Conservation (phyloP, 768 basidiomycete species). For the Sarcomyxa edulis region DNA sequence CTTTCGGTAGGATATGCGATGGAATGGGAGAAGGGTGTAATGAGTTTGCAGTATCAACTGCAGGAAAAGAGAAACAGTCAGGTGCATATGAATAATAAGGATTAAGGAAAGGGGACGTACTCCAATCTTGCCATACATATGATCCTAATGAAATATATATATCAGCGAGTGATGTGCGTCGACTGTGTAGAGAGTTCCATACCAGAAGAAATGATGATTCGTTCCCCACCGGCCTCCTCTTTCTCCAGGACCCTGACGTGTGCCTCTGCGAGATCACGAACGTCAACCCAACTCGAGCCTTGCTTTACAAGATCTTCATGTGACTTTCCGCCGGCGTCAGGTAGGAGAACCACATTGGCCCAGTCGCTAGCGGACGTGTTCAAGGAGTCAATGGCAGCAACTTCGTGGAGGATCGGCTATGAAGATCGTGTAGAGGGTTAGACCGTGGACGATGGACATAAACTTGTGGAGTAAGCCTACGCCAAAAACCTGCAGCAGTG, state of each 20-base stretch:
- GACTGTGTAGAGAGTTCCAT: background rate
- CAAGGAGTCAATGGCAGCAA: slow-evolving; percentile 22
- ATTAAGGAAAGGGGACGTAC: slow-evolving; percentile 9
- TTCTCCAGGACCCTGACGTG: slow-evolving; percentile 46
- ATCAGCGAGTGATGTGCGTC: background rate
- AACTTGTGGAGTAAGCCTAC: slow-evolving; percentile 10
- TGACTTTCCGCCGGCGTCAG: slow-evolving; percentile 6
- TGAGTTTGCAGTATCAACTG: slow-evolving; percentile 10
- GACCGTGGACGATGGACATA: background rate
- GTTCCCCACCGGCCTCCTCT: slow-evolving; percentile 43
- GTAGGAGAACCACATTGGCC: slow-evolving; percentile 22
- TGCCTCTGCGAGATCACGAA: slow-evolving; percentile 45
- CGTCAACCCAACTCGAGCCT: slow-evolving; percentile 33
- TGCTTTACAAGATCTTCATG: no score
- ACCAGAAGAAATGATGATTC: slow-evolving; percentile 42
- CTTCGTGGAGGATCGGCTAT: slow-evolving; percentile 34
- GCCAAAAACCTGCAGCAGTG: slow-evolving; percentile 30
- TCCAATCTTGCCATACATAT: slow-evolving; percentile 16
- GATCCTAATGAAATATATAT: background rate
- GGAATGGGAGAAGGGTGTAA: background rate
- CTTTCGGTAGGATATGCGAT: background rate
- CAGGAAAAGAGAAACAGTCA: background rate
- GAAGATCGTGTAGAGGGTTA: background rate
- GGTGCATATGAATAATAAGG: background rate
- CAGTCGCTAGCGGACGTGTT: slow-evolving; percentile 29